Conservation (phyloP, 768 basidiomycete species). For the Auricularia heimuer region DNA sequence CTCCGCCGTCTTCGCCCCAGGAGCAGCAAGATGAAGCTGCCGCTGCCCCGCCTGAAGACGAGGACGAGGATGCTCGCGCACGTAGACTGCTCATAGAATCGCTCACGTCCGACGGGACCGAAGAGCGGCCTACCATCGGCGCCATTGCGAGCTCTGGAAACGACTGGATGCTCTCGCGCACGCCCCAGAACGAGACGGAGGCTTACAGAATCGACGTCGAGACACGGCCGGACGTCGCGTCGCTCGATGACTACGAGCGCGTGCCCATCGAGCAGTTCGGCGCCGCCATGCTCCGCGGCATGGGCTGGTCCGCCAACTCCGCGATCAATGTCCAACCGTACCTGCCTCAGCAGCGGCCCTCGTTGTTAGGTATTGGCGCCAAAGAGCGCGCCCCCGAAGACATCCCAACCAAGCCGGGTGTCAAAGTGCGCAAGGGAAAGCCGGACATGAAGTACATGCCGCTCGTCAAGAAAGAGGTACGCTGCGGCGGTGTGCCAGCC, state of each 20-base stretch:
- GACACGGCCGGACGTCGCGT: conserved; percentile 66
- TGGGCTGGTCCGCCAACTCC: conserved; percentile 89
- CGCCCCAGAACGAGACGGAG: conserved; percentile 63
- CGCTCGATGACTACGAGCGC: conserved; percentile 78
- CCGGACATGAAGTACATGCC: conserved; percentile 78
- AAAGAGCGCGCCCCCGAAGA: conserved; percentile 73
- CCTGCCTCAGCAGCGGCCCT: conserved; percentile 71
- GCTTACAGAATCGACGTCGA: conserved; percentile 77
- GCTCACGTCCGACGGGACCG: conserved; percentile 30
- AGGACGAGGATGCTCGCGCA: conserved; percentile 72
- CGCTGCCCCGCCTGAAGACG: conserved; percentile 26
- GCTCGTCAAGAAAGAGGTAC: conserved; percentile 54
- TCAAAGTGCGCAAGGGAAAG: conserved; percentile 29
- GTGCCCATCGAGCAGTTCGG: conserved; percentile 92
- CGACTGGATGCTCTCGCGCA: conserved; percentile 10
- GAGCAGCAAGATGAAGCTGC: conserved; percentile 17
- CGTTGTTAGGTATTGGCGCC: conserved; percentile 86
- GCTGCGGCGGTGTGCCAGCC: not conserved
- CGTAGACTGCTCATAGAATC: conserved; percentile 68
- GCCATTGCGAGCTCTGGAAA: conserved; percentile 41
- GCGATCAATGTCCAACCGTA: conserved; percentile 69
- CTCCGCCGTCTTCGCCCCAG: not conserved
- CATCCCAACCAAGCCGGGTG: conserved; percentile 13
- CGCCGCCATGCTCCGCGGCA: conserved; percentile 83
- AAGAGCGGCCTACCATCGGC: conserved; percentile 33